Base-by-base conservation (phyloP, 495 filamentous ascomycete species). In the Parachaetomium inaequale region DNA sequence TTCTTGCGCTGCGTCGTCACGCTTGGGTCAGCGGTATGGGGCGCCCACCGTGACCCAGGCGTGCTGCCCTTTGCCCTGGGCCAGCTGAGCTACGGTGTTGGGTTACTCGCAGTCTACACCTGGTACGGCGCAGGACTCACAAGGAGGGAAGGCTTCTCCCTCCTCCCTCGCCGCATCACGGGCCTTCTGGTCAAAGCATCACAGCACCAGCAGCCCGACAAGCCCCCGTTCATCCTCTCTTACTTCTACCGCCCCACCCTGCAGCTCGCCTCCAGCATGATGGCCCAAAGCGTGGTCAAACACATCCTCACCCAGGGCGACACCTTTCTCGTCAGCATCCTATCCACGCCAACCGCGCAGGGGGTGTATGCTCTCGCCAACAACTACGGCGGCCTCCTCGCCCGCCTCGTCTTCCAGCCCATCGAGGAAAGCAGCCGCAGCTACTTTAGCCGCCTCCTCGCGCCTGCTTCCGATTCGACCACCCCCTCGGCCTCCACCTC, bases 281-380 rank as follows among this genome's bases (percentile, higher is more conserved):
- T 90, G 77, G 76, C 91, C n/a, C 94, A 99, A 73, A 90, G 88
- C 25, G 70, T 87, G 15, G 79, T 97, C 38, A 99, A 99, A 70
- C 92, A 97, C 73, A 61, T 98, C 58, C 84, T 98, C 26, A 98
- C 95, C 0, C 91, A 96, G 75, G 94, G 93, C 31, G 94, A 99
- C 79, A 88, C 90, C 11, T 83, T 97, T 69, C 83, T 98, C 32
- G 88, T 99, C 36, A 83, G 88, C 29, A 75, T 84, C 52, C 77
- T 98, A 59, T 86, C 91, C 26, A 84, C 87, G 2, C 81, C 91
- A 6, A 78, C 82, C 40, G 88, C 91, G 12, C 93, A 98, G 76
- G 94, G 94, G n/a, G 86, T 91, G 19, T 99, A 98, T 74, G 89
- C 92, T 0, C 80, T 99, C 3, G 94, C 93, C 31, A 87, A 89